Evolutionary conservation across 1,284 basidiomycete species (phyloP), one percentile per base, ranked within the genome.

Genomic region (Pseudozyma hubeiensis): DNA sequence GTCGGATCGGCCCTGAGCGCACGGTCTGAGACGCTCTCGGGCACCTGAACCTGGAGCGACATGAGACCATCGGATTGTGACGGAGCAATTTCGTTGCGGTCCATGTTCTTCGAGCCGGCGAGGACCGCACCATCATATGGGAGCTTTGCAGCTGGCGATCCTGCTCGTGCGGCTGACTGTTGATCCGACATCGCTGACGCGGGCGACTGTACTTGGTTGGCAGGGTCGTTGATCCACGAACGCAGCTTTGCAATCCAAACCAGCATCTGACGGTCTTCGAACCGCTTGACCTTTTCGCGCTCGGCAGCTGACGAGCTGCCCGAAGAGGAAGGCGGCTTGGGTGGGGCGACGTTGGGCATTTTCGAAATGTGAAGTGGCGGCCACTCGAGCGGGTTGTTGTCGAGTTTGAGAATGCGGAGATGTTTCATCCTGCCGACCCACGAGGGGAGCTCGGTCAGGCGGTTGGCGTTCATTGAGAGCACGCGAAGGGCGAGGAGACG

Each of bases 341-440:
- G 43, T 43, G 72, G 57, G 17, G 75, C 53, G 24, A 68, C 64
- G 14, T 65, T 60, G 47, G 79, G 79, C 71, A 78, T 70, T 43
- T 73, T 75, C 31, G 69, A 67, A 45, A 81, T 75, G 47, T 80
- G 71, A 24, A 72, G 75, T 39, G 80, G 80, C 2, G 96, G 96
- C 94, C 94, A 98, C 84, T 93, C 90, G 40, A 97, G 75, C 17
- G 84, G 84, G 81, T 98, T 98, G 72, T 91, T 90, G 77, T 97
- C 94, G 9, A 93, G 87, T 84, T 93, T 94, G 81, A 98, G 88
- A 33, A 96, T 89, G 56, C 90, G 90, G 37, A 99, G 87, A 56
- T 89, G 87, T 35, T 85, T 86, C 84, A 97, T 95, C 65, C 90
- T 88, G 16, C 88, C 85, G 44, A 98, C 84, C 85, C 96, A 98